A percentile compares a stretch with the other conserved stretches of the same genome.
Evolutionary conservation across 108 stramenopile genomes (phyloP).

Genomic region (Cylindrotheca closterium): DNA sequence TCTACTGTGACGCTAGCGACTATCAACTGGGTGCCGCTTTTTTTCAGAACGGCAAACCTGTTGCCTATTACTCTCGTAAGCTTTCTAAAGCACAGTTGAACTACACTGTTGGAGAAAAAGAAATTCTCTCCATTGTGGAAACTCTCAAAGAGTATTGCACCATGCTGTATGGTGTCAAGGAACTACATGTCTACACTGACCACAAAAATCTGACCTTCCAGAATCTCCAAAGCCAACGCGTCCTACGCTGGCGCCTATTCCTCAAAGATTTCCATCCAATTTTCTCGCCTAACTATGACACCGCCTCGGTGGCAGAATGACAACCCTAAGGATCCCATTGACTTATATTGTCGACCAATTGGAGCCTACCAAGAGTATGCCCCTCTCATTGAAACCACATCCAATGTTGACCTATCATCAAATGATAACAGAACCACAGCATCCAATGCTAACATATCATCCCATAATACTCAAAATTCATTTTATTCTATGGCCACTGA

Average conservation of each 20-base stretch:
- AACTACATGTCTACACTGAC: constrained; percentile 37
- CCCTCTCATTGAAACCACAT: no score
- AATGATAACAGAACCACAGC: no score
- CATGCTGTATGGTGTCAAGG: constrained; percentile 29
- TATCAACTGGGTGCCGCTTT: constrained; percentile 43
- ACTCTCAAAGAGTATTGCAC: constrained; percentile 45
- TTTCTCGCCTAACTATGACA: constrained; percentile 27
- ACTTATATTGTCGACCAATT: no score
- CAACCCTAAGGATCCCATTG: no score
- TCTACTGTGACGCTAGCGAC: constrained; percentile 35
- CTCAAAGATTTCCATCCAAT: constrained; percentile 39
- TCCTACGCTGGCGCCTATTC: constrained; percentile 36
- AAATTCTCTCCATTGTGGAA: constrained; percentile 51
- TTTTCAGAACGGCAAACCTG: constrained; percentile 33
- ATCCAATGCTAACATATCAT: no score
- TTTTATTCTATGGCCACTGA: background rate
- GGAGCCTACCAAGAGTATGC: no score
- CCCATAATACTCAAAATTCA: no score
- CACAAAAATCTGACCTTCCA: constrained; percentile 38
- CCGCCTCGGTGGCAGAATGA: background rate
- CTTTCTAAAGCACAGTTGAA: constrained; percentile 27
- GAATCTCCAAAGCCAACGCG: constrained; percentile 34
- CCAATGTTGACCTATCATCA: no score
- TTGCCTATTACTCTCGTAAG: constrained; percentile 45
- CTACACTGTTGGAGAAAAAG: constrained; percentile 38